These are phyloP conservation scores for Luzula sylvatica DNA, from an alignment of 176 grass and related monocot genomes.

Conservation along the genomic window DNA sequence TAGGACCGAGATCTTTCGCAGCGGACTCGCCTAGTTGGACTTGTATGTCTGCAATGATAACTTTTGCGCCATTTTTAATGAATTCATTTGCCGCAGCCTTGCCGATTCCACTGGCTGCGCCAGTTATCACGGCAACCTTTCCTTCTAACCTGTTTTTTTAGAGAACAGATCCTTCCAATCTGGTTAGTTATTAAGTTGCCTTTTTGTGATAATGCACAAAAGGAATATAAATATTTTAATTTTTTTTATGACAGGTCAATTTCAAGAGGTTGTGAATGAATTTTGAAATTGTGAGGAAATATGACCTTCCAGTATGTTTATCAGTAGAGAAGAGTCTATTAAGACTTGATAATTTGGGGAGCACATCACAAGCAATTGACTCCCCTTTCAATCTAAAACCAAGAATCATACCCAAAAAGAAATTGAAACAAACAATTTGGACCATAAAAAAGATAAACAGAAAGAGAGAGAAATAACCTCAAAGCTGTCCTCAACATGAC, in stretches of 20 bases:
- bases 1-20: conserved; percentile 28
- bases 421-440: background rate
- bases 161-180: background rate
- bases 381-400: conserved; percentile 9
- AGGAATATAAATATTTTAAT: too few species aligned
- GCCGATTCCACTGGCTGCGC: conserved; percentile 49
- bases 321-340: conserved; percentile 11
- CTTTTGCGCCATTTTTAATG: conserved; percentile 35
- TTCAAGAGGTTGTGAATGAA: too few species aligned
- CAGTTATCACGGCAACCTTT: conserved; percentile 46
- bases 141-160: conserved; percentile 35
- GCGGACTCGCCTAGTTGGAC: conserved; percentile 22
- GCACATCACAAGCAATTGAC: background rate
- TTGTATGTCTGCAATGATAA: conserved; percentile 50
- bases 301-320: conserved; percentile 2
- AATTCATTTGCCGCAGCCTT: conserved; percentile 38
- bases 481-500: conserved; percentile 2
- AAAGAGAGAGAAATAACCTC: background rate
- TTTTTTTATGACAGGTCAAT: too few species aligned
- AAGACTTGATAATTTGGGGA: conserved; percentile 4
- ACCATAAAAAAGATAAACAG: background rate
- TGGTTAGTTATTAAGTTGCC: background rate
- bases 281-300: too few species aligned
- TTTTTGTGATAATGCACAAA: background rate
- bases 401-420: background rate